Percentiles rank a stretch among this genome's conserved stretches.
Conservation (phyloP, 306 rosid genomes). For the Rubus parviflorus region DNA sequence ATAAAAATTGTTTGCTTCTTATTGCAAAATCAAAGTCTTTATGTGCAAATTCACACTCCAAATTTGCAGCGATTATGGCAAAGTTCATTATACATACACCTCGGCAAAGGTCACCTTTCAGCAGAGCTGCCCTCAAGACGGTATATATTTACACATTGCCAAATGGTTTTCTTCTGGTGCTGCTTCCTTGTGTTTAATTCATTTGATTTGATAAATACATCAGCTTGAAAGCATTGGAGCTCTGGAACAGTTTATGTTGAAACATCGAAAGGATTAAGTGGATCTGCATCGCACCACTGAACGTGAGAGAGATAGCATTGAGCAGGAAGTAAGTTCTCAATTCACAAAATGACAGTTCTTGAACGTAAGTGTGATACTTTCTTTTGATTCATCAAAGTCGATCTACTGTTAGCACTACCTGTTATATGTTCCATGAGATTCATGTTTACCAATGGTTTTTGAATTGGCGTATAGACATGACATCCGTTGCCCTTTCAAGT, state of each 20-base stretch:
- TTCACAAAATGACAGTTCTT: background rate
- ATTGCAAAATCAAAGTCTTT: background rate
- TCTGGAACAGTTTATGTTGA: constrained; percentile 70
- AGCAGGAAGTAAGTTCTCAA: constrained; percentile 74
- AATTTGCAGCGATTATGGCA: constrained; percentile 82
- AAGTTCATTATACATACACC: constrained; percentile 86
- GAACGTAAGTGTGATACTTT: background rate
- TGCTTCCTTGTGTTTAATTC: background rate
- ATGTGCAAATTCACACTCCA: constrained; percentile 46
- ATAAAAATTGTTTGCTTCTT: background rate
- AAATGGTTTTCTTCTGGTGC: background rate
- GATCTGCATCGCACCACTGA: constrained; percentile 93
- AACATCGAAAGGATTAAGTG: constrained; percentile 88
- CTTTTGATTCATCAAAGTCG: background rate
- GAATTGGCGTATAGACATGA: background rate
- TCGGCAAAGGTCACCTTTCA: constrained; percentile 66
- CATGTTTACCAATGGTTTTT: background rate
- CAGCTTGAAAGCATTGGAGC: constrained; percentile 88
- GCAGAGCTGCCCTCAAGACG: constrained; percentile 83
- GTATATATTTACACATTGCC: constrained; percentile 31
- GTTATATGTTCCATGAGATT: background rate
- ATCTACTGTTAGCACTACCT: background rate
- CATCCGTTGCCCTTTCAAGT: too few species aligned
- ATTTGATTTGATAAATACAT: background rate
- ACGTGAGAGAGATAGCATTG: constrained; percentile 94